Conservation (phyloP, 1,284 basidiomycete species). For the Leucoagaricus sp. region DNA sequence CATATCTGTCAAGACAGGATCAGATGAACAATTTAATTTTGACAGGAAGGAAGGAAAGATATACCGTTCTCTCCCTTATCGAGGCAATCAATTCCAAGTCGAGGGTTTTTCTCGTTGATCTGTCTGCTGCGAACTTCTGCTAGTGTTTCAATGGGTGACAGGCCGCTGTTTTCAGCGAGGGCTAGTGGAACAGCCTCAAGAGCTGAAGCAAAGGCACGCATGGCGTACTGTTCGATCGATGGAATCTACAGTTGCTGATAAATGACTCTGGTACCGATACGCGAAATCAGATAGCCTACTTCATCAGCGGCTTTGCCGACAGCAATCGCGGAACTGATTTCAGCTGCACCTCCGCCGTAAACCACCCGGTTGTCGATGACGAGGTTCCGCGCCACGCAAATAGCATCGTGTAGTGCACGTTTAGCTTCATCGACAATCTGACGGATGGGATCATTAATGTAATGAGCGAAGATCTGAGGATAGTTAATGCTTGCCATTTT, state of each 20-base stretch:
- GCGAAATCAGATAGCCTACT: slow-evolving; percentile 38
- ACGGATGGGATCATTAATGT: neutral
- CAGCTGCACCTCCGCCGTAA: slow-evolving; percentile 96
- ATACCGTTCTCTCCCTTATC: slow-evolving; percentile 83
- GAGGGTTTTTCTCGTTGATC: slow-evolving; percentile 84
- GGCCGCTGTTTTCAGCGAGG: slow-evolving; percentile 95
- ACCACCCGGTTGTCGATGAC: slow-evolving; percentile 96
- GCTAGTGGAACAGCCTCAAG: slow-evolving; percentile 94
- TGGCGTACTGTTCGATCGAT: slow-evolving; percentile 98
- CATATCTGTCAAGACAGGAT: slow-evolving; percentile 73
- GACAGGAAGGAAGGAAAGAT: neutral
- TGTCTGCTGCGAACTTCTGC: slow-evolving; percentile 94
- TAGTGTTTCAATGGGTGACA: slow-evolving; percentile 95
- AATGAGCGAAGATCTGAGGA: slow-evolving; percentile 5
- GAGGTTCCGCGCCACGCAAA: slow-evolving; percentile 96
- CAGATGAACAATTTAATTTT: neutral
- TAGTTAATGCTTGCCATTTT: slow-evolving; percentile 79
- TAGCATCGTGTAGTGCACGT: slow-evolving; percentile 95
- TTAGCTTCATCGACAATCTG: slow-evolving; percentile 99
- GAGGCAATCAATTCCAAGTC: slow-evolving; percentile 93
- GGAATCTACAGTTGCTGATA: slow-evolving; percentile 65
- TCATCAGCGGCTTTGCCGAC: slow-evolving; percentile 95
- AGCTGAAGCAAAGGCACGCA: slow-evolving; percentile 96
- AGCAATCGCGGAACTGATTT: slow-evolving; percentile 93
- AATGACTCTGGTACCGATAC: too few relatives aligned